These are phyloP conservation scores for Penicillium fimorum DNA, from an alignment of 495 filamentous ascomycete species.

Conservation along the genomic window DNA sequence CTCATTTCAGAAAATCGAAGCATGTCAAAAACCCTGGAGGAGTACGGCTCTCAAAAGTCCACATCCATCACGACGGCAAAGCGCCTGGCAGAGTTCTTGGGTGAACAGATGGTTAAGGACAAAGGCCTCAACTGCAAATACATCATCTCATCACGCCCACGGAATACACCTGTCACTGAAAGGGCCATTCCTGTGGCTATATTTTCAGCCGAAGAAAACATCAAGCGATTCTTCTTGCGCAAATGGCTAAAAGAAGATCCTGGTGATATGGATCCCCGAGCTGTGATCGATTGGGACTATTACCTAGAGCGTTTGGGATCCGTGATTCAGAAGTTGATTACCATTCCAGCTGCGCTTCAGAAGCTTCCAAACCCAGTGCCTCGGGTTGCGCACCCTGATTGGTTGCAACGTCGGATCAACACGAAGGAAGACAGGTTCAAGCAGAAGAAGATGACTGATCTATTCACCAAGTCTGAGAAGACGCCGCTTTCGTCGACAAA, in stretches of 20 bases:
- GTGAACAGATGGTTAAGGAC: conserved; percentile 98
- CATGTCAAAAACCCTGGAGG: conserved; percentile 94
- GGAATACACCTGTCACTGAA: conserved; percentile 89
- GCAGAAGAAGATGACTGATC: conserved; percentile 96
- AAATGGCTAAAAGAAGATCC: conserved; percentile 97
- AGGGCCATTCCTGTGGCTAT: conserved; percentile 93
- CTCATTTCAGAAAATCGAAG: conserved; percentile 98
- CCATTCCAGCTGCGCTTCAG: conserved; percentile 93
- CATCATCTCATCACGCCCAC: conserved; percentile 87
- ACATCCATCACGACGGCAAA: conserved; percentile 98
- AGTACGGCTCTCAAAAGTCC: conserved; percentile 93
- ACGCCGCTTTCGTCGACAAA: conserved; percentile 69
- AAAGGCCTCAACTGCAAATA: conserved; percentile 99
- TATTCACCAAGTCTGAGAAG: conserved; percentile 79
- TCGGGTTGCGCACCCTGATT: conserved; percentile 90
- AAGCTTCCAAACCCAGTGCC: conserved; percentile 94
- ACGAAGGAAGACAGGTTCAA: conserved; percentile 95
- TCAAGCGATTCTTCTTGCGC: conserved; percentile 84
- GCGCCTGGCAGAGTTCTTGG: conserved; percentile 91
- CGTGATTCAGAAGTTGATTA: conserved; percentile 97
- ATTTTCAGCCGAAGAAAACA: conserved; percentile 85
- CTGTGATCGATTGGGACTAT: conserved; percentile 92
- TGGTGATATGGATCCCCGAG: conserved; percentile 84
- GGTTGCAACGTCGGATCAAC: conserved; percentile 90
- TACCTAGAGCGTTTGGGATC: conserved; percentile 93